Percentiles rank a stretch among this genome's conserved stretches.
These are phyloP conservation scores for Xylaria sp. DNA, from an alignment of 2,329 filamentous ascomycete genomes.

Conservation along the genomic window DNA sequence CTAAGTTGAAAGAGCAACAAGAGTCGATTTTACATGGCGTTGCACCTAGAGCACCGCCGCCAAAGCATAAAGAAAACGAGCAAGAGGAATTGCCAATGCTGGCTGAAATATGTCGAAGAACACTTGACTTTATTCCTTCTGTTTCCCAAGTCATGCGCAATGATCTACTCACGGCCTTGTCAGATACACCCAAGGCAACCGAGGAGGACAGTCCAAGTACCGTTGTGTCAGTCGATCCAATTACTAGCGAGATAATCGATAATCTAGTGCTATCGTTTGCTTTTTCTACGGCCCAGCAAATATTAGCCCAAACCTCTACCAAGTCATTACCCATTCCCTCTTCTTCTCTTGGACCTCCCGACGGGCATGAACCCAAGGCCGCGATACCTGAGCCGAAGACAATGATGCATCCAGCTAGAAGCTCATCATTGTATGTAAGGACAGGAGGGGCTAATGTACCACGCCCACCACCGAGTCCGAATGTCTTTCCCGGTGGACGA, in stretches of 20 bases:
- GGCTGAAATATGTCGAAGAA: conserved; percentile 86
- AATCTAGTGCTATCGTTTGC: conserved; percentile 82
- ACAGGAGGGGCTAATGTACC: conserved; percentile 42
- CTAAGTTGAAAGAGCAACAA: conserved; percentile 70
- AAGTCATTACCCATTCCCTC: conserved; percentile 73
- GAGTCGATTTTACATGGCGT: conserved; percentile 67
- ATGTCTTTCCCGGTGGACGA: conserved; percentile 62
- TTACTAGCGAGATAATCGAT: conserved; percentile 68
- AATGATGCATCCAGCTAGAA: conserved; percentile 74
- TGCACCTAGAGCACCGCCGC: conserved; percentile 60
- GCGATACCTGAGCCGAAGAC: conserved; percentile 75
- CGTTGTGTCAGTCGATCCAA: conserved; percentile 47
- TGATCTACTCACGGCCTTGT: conserved; percentile 75
- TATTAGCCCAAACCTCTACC: conserved; percentile 78
- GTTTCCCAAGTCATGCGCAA: conserved; percentile 81
- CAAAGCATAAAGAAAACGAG: conserved; percentile 64
- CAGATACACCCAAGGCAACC: conserved; percentile 52
- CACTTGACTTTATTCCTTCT: conserved; percentile 84
- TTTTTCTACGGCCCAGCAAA: conserved; percentile 79
- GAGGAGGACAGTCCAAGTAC: conserved; percentile 48
- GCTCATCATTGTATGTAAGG: conserved; percentile 66
- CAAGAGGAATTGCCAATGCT: conserved; percentile 80
- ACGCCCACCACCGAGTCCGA: conserved; percentile 60
- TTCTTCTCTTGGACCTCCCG: conserved; percentile 59
- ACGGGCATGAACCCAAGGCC: conserved; percentile 67